Percentiles rank a stretch among this genome's conserved stretches.
Evolutionary conservation across 306 rosid species (phyloP).

Genomic region (Nissolia schottii): DNA sequence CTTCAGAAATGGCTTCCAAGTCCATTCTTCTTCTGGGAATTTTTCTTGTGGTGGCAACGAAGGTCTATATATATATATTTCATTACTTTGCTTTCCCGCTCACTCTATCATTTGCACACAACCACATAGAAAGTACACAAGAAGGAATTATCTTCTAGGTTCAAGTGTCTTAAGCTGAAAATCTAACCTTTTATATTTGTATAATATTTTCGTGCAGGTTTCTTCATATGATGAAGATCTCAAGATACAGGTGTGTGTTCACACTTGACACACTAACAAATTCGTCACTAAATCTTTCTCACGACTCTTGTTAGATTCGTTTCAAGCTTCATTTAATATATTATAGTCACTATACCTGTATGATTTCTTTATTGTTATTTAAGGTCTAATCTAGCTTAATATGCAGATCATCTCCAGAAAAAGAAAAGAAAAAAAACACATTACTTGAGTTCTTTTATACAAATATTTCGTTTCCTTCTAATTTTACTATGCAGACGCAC

Average conservation of each 20-base stretch:
- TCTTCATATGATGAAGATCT: constrained; percentile 37
- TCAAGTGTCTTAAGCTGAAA: constrained; percentile 14
- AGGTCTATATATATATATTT: constrained; percentile 22
- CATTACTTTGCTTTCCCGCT: not conserved
- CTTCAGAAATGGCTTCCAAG: constrained; percentile 44
- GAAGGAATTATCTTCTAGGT: not conserved
- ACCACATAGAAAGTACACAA: not conserved
- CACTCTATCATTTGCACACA: not conserved
- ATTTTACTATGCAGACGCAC: not conserved
- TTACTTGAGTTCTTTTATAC: not conserved
- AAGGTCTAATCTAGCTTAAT: not conserved
- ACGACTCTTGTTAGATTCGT: not conserved
- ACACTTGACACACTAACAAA: not conserved
- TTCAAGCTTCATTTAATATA: not conserved
- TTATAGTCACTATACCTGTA: not conserved
- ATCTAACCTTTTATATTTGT: not conserved
- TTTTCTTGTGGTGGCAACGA: constrained; percentile 34
- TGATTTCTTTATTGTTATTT: not conserved
- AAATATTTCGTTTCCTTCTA: not conserved
- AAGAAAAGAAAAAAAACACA: no score
- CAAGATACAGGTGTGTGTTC: constrained; percentile 28
- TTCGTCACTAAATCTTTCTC: not conserved
- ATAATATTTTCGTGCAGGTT: constrained; percentile 27
- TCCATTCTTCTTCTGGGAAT: constrained; percentile 37
- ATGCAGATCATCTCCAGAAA: not conserved